Base-by-base conservation (phyloP, 2,329 filamentous ascomycete genomes). In the Fusarium continuum region DNA sequence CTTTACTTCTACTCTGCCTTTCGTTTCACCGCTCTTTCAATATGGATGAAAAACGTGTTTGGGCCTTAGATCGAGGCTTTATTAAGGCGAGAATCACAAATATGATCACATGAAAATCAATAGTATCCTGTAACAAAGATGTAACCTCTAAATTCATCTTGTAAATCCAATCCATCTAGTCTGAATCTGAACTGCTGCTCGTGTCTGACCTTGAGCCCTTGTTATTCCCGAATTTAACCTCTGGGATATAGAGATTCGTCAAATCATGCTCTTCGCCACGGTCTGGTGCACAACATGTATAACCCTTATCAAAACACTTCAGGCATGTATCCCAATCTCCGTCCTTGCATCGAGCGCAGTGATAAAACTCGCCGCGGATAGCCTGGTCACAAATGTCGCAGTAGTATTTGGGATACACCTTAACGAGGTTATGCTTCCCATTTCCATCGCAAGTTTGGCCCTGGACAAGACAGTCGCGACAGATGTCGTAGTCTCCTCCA, bases 321-420 rank as follows among this genome's bases (percentile, higher is more conserved):
- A 59, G 47, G 1, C 50, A 67, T 0, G 53, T 54, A 34, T 58
- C 64, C 59, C 55, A 67, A 23, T 67, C 60, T 0, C 51, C 52
- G 19, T 51, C 32, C 1, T 58, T 35, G 17, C 64, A 67, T 5
- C 32, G 23, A 7, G 11, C n/a, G 2, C 60, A 67, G 8, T 55
- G 54, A 6, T 67, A 67, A 4, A 67, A 67, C 10, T 52, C 48
- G 0, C 52, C 64, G 9, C 34, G 29, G 32, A 64, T 64, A 17
- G 40, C 26, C 2, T 62, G 28, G 0, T 61, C 51, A 16, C 63
- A 67, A 3, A 44, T 20, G 5, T 67, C 40, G 10, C 55, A 67
- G 6, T 29, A 46, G 8, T 53, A 58, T 9, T 64, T 57, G 14
- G 60, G 64, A 19, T 67, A 64, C 19, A 67, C 59, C 14, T 67